These are phyloP conservation scores for Candida palmyrensis DNA, from an alignment of 805 yeast species.

Conservation along the genomic window DNA sequence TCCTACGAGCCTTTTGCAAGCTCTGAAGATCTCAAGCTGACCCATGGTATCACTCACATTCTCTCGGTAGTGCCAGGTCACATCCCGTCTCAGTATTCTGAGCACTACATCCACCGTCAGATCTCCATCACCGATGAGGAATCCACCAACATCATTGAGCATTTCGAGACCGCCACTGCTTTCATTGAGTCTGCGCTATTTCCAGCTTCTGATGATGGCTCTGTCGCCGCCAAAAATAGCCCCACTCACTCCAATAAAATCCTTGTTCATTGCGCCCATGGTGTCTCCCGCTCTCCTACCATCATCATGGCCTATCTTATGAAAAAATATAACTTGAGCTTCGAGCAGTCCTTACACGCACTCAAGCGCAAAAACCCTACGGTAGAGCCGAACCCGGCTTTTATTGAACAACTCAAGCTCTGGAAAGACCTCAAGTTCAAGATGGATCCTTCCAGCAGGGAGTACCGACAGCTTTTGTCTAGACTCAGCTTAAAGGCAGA, in stretches of 20 bases:
- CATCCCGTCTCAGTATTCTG: slow-evolving; percentile 47
- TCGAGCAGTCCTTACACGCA: slow-evolving; percentile 66
- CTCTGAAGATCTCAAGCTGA: slow-evolving; percentile 43
- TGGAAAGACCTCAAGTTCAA: slow-evolving; percentile 37
- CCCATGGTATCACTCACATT: slow-evolving; percentile 62
- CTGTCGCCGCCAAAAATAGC: neutral
- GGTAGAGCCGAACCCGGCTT: slow-evolving; percentile 70
- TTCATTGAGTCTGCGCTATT: slow-evolving; percentile 66
- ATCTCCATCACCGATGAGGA: slow-evolving; percentile 72
- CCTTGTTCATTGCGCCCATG: slow-evolving; percentile 50
- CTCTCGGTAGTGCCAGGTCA: slow-evolving; percentile 65
- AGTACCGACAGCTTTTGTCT: slow-evolving; percentile 22
- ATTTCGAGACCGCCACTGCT: slow-evolving; percentile 53
- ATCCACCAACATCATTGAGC: slow-evolving; percentile 57
- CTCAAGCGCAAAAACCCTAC: slow-evolving; percentile 58
- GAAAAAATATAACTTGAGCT: slow-evolving; percentile 48
- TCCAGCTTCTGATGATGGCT: slow-evolving; percentile 14
- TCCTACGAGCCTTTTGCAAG: slow-evolving; percentile 61
- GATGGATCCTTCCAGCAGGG: slow-evolving; percentile 16
- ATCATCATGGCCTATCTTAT: slow-evolving; percentile 45
- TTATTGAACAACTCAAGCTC: slow-evolving; percentile 63
- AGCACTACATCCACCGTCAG: slow-evolving; percentile 48
- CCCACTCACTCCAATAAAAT: slow-evolving; percentile 13
- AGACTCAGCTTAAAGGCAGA: slow-evolving; percentile 25
- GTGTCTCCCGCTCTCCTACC: slow-evolving; percentile 45